Conservation (phyloP, 179 eudicot genomes). For the Camellia oleifera region DNA sequence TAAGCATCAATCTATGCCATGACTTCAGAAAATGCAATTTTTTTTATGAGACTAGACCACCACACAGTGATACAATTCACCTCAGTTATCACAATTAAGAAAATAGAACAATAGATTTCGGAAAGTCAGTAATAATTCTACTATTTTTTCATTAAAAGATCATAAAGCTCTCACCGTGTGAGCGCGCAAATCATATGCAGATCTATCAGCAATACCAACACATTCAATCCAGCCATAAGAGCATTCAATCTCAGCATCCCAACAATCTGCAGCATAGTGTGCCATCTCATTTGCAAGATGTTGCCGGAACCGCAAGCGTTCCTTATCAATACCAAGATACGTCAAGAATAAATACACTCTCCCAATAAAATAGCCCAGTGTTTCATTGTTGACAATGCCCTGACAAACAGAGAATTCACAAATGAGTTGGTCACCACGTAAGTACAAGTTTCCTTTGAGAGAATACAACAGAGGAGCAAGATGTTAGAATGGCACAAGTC, state of each 20-base stretch:
- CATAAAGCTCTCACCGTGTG: slow-evolving; percentile 56
- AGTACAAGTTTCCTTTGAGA: background rate
- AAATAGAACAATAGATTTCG: too few relatives aligned
- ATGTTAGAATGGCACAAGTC: background rate
- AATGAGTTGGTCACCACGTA: background rate
- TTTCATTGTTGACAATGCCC: slow-evolving; percentile 92
- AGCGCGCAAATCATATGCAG: slow-evolving; percentile 89
- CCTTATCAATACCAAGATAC: slow-evolving; percentile 81
- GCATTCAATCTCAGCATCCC: slow-evolving; percentile 99
- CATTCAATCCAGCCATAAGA: slow-evolving; percentile 98
- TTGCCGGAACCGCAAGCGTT: slow-evolving; percentile 81
- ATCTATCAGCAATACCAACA: slow-evolving; percentile 98
- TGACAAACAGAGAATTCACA: slow-evolving; percentile 17
- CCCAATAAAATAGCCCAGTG: slow-evolving; percentile 91
- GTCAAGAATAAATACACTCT: slow-evolving; percentile 87
- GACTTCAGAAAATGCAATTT: background rate
- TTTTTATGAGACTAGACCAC: too few relatives aligned
- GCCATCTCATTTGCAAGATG: slow-evolving; percentile 99
- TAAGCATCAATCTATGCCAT: background rate
- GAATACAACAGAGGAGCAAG: slow-evolving; percentile 7
- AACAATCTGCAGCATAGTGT: slow-evolving; percentile 98
- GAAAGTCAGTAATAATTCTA: background rate
- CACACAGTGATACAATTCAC: too few relatives aligned
- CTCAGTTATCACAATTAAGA: too few relatives aligned
- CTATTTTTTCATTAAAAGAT: background rate